Base-by-base conservation (phyloP, 257 asterid genomes). In the Gynochthodes officinalis region DNA sequence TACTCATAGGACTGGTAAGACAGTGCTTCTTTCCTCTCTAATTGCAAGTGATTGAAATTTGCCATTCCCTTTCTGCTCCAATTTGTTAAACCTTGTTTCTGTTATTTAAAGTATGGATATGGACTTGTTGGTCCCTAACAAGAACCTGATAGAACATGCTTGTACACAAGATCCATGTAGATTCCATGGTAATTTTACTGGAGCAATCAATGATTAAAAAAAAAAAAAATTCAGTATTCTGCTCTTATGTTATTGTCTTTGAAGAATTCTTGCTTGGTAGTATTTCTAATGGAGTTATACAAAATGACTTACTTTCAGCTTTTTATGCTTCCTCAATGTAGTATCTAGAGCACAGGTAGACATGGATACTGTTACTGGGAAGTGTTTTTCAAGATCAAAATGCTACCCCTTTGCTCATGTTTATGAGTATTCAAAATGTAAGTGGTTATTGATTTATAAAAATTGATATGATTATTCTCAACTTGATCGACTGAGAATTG, bases 391-490 rank as follows among this genome's bases (percentile, higher is more conserved):
- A 72, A 78, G 77, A 77, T 81, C 78, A 78, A 79, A 73, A 61
- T 43, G 66, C 75, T 93, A 91, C 66, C 95, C 95, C 8, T 91
- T 72, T 73, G 96, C 98, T 39, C 81, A 59, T 9, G 72, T 89
- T 75, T 93, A 93, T n/a, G 97, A 93, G 86, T 88, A 79, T 71
- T 88, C 97, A 30, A 93, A 93, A 88, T 80, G 97, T 91, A 81
- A 84, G 91, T 43, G 58, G 76, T 44, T 59, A 39, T 54, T 79
- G 61, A 74, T 69, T 1, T 23, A 55, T 64, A 54, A 57, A 23
- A 75, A 64, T 55, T 64, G 60, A 53, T 27, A 9, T 66, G 42
- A 61, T 60, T 79, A n/a, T 65, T 48, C 48, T 52, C 70, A 64
- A 46, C 14, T 76, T 37, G 15, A 44, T 75, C 72, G 28, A 57